Evolutionary conservation across 2,329 filamentous ascomycete genomes (phyloP), one percentile per base, ranked within the genome.

Genomic region (Paecilomyces fulvus): DNA sequence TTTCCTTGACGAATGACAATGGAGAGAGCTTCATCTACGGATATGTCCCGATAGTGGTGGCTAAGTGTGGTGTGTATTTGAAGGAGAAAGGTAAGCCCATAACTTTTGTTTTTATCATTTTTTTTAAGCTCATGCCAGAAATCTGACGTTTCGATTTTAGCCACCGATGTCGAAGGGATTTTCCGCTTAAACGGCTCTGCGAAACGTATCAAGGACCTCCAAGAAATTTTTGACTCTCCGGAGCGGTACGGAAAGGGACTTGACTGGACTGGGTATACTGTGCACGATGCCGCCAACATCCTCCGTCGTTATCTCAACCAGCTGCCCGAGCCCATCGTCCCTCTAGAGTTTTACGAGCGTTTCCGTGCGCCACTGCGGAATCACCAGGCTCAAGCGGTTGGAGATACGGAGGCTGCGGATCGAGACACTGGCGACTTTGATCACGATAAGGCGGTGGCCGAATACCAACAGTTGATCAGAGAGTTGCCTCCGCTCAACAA

Each of bases 11-110:
- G 63, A 92, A 97, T 70, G 90, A 92, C 63, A 83, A 94, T 63
- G 92, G 92, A 30, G 85, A 94, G 72, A 96, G 90, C 75, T 97
- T 96, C 73, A 96, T 97, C 55, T 99, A 97, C 72, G 94, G 94
- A 67, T 97, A 97, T 68, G 92, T 99, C 7, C 94, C 94, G 17
- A 97, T 99, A 62, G 92, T 99, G 49, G 92, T 99, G 55, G 94
- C 94, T 33, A 99, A 99, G 73, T 97, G 94, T 71, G 94, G 94
- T 60, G 92, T 99, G 3, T 99, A 92, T 64, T 73, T 99, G 63
- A 99, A 99, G 74, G 94, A 99, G 73, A 96, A 95, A 83, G 94
- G 94, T 96, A 73, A 63, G 17, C 28, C 49, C 46, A 30, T 9
- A n/a, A n/a, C n/a, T n/a, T n/a, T n/a, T n/a, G n/a, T n/a, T n/a